Base-by-base conservation (phyloP, 2,329 filamentous ascomycete genomes). In the Fusarium sp. region DNA sequence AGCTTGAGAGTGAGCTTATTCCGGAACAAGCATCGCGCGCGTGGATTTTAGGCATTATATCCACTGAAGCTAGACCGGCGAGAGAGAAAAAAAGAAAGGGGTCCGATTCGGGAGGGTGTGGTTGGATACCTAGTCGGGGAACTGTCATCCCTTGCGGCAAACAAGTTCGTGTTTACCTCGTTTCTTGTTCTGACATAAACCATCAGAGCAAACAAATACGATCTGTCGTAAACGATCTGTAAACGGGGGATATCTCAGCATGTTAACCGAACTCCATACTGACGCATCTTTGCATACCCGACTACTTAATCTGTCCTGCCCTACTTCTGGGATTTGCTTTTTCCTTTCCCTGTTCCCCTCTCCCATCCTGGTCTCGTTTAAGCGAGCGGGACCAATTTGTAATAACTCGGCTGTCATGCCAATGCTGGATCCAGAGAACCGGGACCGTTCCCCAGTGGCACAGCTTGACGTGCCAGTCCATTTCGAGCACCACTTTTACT, bases 391-490 rank as follows among this genome's bases (percentile, higher is more conserved):
- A 33, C 2, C 2, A 53, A 30, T 13, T 22, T 47, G 19, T 43
- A 55, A 66, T 45, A 35, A 27, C 65, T 61, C 55, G 68, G 22
- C 25, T 68, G 32, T 19, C 7, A 40, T 68, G 32, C 17, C 7
- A 40, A 27, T 33, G 30, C 9, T n/a, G n/a, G 35, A 37, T 37
- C 35, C 35, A 37, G 9, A 19, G 35, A 37, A 37, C 35, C 35
- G 35, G 35, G 35, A 37, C 35, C 17, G 35, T n/a, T 37, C 35
- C 35, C 22, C 22, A 22, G 22, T 22, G 22, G 22, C 22, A 37
- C 35, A 37, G 35, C 4, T 17, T 37, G 35, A n/a, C 35, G 35
- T 37, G 7, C 35, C 8, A 7, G 17, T n/a, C 9, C 27, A 30
- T 37, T 37, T 37, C 17, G 17, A n/a, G 43, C 30, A 44, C 57